Evolutionary conservation across 1,139 yeast genomes (phyloP), one percentile per base, ranked within the genome.

Genomic region (Protomyces lactucae-debilis): DNA sequence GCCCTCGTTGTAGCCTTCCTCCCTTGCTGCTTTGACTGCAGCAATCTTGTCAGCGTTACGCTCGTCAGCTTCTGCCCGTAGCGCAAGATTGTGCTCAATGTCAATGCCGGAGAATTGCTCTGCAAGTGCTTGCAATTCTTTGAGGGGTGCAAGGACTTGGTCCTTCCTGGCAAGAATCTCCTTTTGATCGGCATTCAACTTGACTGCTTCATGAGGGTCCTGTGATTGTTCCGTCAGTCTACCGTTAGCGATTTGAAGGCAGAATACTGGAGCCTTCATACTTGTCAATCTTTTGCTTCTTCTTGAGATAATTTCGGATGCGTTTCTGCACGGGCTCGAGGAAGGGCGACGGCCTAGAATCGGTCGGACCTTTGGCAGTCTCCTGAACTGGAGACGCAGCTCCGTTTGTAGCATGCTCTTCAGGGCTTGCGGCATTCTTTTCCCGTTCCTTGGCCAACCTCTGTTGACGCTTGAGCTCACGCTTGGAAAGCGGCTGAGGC

Each of bases 111-210:
- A 66, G 69, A 75, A 73, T 23, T 72, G 64, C n/a, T 67, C 69
- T 43, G 69, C 68, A 21, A 74, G 68, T 37, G 76, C 78, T 37
- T 70, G 71, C 55, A 75, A 68, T 57, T 75, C 77, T 65, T 71
- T 74, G 65, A 76, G 70, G 14, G 78, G 77, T 4, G 73, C 75
- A 51, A 74, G 74, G 16, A 76, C 79, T 32, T 73, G 71, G 40
- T 75, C 77, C 65, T 72, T 71, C 51, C 71, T 68, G 36, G 70
- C 68, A 55, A 76, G 69, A 4, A 78, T 77, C 14, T 73, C 72
- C 46, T 71, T 56, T 68, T 76, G 79, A 64, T 76, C 78, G n/a
- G 72, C 72, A 60, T 76, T 76, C 57, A 76, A 72, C 28, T 67
- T 64, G 12, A 69, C 71, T 3, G 70, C 71, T 8, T 72, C 74